A percentile compares a stretch with the other conserved stretches of the same genome.
These are phyloP conservation scores for Trichopus zeylanicus DNA, from an alignment of 116 monocot genomes.

Conservation along the genomic window DNA sequence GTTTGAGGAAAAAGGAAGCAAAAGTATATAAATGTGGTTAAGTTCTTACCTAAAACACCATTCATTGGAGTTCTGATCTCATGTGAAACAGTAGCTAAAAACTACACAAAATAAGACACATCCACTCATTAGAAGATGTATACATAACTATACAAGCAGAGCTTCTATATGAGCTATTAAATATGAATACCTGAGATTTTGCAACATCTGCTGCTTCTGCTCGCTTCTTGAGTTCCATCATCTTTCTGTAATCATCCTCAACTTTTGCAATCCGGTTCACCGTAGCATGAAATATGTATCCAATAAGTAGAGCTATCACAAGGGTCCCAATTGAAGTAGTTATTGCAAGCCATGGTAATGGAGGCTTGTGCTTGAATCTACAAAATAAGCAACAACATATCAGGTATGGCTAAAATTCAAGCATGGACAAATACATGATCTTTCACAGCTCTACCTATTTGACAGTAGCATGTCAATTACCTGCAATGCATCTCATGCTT, in stretches of 20 bases:
- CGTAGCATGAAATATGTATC: constrained; percentile 92
- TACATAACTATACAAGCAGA: no score
- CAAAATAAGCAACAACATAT: not conserved
- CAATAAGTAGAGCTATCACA: constrained; percentile 79
- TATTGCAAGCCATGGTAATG: constrained; percentile 90
- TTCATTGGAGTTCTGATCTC: constrained; percentile 99
- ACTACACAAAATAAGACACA: constrained; percentile 35
- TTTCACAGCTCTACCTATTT: not conserved
- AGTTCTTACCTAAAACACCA: constrained; percentile 80
- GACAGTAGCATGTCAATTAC: constrained; percentile 27
- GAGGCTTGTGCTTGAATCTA: constrained; percentile 81
- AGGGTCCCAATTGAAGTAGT: constrained; percentile 83
- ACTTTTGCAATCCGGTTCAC: constrained; percentile 94
- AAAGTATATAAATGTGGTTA: not conserved
- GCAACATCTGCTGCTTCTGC: constrained; percentile 97
- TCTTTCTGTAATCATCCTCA: constrained; percentile 86
- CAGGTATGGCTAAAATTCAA: no score
- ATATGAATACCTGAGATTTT: constrained; percentile 65
- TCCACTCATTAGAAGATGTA: constrained; percentile 1
- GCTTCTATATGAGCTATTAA: no score
- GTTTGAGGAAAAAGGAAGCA: not conserved
- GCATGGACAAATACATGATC: not conserved
- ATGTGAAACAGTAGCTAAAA: constrained; percentile 97
- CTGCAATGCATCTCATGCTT: constrained; percentile 99
- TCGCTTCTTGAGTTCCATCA: constrained; percentile 90